phyloP scores from a whole-genome alignment of 1,139 yeast genomes.

The Hemisphaericaspora lyxosophila region DNA sequence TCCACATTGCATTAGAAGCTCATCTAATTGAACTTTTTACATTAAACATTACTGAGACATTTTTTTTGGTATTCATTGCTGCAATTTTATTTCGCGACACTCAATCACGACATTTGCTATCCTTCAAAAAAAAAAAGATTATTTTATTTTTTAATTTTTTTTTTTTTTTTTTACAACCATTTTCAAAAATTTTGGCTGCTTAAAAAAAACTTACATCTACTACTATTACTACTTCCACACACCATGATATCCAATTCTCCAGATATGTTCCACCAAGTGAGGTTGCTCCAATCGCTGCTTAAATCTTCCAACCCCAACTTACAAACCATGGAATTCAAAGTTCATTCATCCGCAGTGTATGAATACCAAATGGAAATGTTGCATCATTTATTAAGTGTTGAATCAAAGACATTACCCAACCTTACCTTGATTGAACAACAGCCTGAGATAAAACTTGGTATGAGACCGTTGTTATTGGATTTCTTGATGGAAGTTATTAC shows the following conservation, averaged over 20 bases:
- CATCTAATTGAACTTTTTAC: not conserved
- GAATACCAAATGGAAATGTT: slow-evolving; percentile 46
- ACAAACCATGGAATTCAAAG: slow-evolving; percentile 42
- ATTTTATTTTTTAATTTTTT: too few relatives aligned
- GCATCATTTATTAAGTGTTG: slow-evolving; percentile 37
- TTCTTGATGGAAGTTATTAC: slow-evolving; percentile 55
- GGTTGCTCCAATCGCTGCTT: slow-evolving; percentile 32
- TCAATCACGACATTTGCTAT: slow-evolving; percentile 4
- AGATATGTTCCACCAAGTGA: slow-evolving; percentile 38
- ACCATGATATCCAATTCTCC: slow-evolving; percentile 25
- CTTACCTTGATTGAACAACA: slow-evolving; percentile 47
- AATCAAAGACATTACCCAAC: slow-evolving; percentile 35
- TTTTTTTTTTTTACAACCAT: slow-evolving; percentile 5
- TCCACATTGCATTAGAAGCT: not conserved
- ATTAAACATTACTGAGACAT: not conserved
- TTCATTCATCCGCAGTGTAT: slow-evolving; percentile 37
- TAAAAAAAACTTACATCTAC: not conserved
- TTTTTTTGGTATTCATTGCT: not conserved
- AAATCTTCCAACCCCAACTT: slow-evolving; percentile 35
- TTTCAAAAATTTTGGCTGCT: not conserved
- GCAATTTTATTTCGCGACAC: slow-evolving; percentile 2
- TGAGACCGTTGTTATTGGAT: slow-evolving; percentile 52
- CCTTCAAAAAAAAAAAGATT: too few relatives aligned
- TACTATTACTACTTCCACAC: too few relatives aligned
- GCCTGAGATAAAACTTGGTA: slow-evolving; percentile 50